Conservation (phyloP, 495 filamentous ascomycete species). For the Talaromyces borbonicus region DNA sequence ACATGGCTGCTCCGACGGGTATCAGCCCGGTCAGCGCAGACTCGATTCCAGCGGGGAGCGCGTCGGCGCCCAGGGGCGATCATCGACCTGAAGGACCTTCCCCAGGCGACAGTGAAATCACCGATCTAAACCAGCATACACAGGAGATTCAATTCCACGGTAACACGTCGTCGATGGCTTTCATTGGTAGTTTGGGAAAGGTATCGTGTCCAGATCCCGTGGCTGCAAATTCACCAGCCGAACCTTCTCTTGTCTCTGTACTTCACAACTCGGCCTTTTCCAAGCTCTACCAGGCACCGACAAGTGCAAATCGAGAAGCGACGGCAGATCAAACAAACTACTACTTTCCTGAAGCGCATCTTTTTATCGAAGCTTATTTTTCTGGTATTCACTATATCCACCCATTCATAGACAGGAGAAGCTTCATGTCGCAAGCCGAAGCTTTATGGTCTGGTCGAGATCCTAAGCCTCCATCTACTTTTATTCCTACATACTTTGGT, state of each 20-base stretch:
- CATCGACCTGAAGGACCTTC: background rate
- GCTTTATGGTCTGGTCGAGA: constrained; percentile 27
- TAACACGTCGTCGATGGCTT: constrained; percentile 28
- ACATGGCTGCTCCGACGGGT: background rate
- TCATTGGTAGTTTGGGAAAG: constrained; percentile 26
- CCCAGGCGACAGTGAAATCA: constrained; percentile 20
- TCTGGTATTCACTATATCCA: constrained; percentile 35
- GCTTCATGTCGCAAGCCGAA: constrained; percentile 26
- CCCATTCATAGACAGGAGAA: constrained; percentile 32
- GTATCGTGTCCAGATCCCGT: constrained; percentile 13
- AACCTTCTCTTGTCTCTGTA: constrained; percentile 26
- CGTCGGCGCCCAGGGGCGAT: background rate
- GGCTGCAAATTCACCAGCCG: background rate
- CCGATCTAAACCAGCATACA: constrained; percentile 30
- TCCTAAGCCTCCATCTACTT: constrained; percentile 25
- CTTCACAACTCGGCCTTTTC: constrained; percentile 29
- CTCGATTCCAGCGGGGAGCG: background rate
- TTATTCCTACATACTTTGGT: constrained; percentile 32
- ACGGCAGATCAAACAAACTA: constrained; percentile 24
- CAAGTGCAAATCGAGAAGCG: constrained; percentile 1
- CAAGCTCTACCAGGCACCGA: constrained; percentile 11
- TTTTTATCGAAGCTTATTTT: constrained; percentile 36
- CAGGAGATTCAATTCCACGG: constrained; percentile 33
- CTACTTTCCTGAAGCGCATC: constrained; percentile 32
- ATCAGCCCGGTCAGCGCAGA: background rate